Evolutionary conservation across 805 yeast genomes (phyloP).

Genomic region (Cyberlindnera lachancei): DNA sequence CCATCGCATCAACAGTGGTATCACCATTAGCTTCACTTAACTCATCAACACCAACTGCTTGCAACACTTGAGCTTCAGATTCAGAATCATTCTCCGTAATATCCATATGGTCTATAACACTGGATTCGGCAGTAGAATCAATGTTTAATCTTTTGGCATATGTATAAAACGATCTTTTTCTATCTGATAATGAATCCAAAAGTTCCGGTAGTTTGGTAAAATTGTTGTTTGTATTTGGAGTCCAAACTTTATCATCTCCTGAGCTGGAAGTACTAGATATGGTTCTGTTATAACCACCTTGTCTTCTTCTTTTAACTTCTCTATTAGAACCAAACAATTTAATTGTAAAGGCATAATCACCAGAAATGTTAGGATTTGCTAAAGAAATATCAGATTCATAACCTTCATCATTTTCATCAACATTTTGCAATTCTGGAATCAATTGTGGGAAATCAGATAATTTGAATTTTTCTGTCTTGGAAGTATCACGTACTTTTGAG

Average conservation of each 20-base stretch:
- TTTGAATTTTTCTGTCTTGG: constrained; percentile 7
- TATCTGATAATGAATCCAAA: constrained; percentile 23
- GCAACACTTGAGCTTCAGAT: neutral
- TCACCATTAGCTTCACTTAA: no score
- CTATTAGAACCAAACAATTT: constrained; percentile 29
- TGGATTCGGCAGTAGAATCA: constrained; percentile 8
- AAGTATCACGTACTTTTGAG: constrained; percentile 18
- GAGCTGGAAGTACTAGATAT: neutral
- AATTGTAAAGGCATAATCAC: constrained; percentile 41
- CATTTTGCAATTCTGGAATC: constrained; percentile 1
- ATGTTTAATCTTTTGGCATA: constrained; percentile 17
- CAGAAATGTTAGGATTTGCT: constrained; percentile 45
- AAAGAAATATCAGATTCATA: constrained; percentile 41
- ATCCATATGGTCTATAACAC: constrained; percentile 1
- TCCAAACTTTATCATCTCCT: constrained; percentile 28
- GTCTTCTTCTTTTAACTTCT: constrained; percentile 17
- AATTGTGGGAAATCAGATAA: constrained; percentile 31
- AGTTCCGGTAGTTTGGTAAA: constrained; percentile 34
- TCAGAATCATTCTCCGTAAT: neutral
- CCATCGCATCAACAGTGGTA: no score
- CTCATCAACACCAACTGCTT: neutral
- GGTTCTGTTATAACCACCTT: neutral
- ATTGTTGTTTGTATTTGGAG: constrained; percentile 35
- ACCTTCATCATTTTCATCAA: constrained; percentile 29
- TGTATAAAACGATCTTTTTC: constrained; percentile 26